These are phyloP conservation scores for Epichloe typhina DNA, from an alignment of 2,329 filamentous ascomycete genomes.

Conservation along the genomic window DNA sequence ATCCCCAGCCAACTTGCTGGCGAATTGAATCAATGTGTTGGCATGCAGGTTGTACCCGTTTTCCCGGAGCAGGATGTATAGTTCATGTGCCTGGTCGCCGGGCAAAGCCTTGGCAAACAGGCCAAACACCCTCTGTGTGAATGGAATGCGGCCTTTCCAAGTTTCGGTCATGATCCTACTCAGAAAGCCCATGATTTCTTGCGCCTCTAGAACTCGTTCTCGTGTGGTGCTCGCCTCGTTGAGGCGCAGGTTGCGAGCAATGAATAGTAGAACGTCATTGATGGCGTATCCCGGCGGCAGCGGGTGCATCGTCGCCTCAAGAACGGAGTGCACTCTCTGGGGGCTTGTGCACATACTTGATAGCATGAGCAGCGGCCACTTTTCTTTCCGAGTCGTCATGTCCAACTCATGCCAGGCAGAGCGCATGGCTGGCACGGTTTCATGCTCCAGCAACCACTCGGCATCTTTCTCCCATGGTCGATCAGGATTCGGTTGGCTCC, in stretches of 20 bases:
- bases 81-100: slow-evolving; percentile 16
- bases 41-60: slow-evolving; percentile 20
- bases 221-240: slow-evolving; percentile 8
- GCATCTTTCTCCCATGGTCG: slow-evolving; percentile 16
- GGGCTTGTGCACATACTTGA: slow-evolving; percentile 21
- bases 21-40: slow-evolving; percentile 35
- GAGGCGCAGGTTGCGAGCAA: slow-evolving; percentile 13
- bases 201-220: slow-evolving; percentile 14
- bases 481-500: slow-evolving; percentile 1
- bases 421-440: slow-evolving; percentile 18
- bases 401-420: slow-evolving; percentile 20
- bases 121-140: slow-evolving; percentile 27
- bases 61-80: slow-evolving; percentile 23
- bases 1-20: slow-evolving; percentile 28
- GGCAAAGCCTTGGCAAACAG: slow-evolving; percentile 17
- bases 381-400: slow-evolving; percentile 10
- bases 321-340: slow-evolving; percentile 18
- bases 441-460: slow-evolving; percentile 18
- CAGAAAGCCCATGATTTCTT: slow-evolving; percentile 17
- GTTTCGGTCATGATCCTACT: slow-evolving; percentile 17
- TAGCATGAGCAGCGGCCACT: slow-evolving; percentile 24
- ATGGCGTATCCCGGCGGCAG: slow-evolving; percentile 24
- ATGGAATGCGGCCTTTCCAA: slow-evolving; percentile 17
- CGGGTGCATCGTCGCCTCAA: slow-evolving; percentile 25
- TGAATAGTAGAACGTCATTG: slow-evolving; percentile 21